phyloP scores from a whole-genome alignment of 164 flowering plant species.

The Piper betle region DNA sequence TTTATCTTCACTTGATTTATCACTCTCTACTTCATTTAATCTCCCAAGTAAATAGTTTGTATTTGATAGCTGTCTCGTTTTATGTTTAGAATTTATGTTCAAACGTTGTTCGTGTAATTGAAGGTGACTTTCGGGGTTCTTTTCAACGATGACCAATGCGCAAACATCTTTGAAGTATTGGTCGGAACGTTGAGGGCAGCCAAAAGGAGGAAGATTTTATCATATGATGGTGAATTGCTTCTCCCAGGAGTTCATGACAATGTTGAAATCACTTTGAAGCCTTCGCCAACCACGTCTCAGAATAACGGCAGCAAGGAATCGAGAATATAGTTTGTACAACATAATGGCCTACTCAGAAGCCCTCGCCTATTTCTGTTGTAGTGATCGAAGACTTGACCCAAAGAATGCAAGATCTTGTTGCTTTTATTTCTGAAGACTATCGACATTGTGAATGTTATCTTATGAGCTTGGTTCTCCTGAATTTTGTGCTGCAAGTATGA shows the following conservation, averaged over 20 bases:
- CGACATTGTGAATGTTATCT: no score
- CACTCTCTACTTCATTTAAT: no score
- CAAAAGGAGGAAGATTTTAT: conserved; percentile 61
- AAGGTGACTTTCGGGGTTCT: conserved; percentile 90
- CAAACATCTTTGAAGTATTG: conserved; percentile 93
- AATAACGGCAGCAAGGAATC: no score
- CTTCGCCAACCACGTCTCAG: conserved; percentile 15
- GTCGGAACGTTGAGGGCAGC: conserved; percentile 97
- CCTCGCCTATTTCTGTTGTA: no score
- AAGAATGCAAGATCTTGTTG: no score
- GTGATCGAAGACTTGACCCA: no score
- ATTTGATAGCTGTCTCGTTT: no score
- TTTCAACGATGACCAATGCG: conserved; percentile 79
- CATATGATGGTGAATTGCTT: conserved; percentile 76
- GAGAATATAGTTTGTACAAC: no score
- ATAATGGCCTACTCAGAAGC: no score
- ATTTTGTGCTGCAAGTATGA: conserved; percentile 43
- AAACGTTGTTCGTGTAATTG: conserved; percentile 3
- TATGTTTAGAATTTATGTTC: no score
- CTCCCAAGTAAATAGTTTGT: no score
- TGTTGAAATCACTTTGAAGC: conserved; percentile 65
- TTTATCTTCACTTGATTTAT: no score
- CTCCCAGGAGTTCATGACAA: conserved; percentile 95
- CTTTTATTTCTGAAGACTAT: neutral
- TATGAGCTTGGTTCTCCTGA: neutral